Percentiles rank a stretch among this genome's conserved stretches.
phyloP scores from a whole-genome alignment of 192 early-diverging fungal genomes.

The Coemansia aciculifera region DNA sequence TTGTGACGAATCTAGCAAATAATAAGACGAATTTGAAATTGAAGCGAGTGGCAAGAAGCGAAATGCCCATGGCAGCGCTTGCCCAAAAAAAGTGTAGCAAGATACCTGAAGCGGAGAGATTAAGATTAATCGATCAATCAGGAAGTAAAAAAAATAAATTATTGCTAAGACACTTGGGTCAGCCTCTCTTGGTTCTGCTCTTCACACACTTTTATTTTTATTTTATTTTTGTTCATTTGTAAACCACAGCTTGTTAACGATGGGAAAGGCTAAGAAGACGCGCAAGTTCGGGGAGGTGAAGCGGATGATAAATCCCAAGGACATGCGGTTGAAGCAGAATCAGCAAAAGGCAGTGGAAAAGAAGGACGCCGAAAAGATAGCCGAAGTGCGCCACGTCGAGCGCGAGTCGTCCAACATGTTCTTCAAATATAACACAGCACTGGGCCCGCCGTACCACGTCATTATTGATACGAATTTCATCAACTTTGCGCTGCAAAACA shows the following conservation, averaged over 20 bases:
- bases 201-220: not conserved
- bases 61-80: not conserved
- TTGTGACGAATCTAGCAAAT: slow-evolving; percentile 7
- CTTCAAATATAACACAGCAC: slow-evolving; percentile 94
- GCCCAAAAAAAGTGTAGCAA: not conserved
- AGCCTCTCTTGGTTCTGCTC: not conserved
- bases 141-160: not conserved
- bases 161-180: not conserved
- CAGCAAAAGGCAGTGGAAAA: slow-evolving; percentile 41
- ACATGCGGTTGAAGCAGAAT: slow-evolving; percentile 76
- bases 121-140: not conserved
- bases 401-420: slow-evolving; percentile 63
- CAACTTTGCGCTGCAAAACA: slow-evolving; percentile 99
- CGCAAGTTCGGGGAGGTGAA: slow-evolving; percentile 95
- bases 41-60: not conserved
- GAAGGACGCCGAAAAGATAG: not conserved
- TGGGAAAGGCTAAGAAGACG: slow-evolving; percentile 89
- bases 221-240: not conserved
- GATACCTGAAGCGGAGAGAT: not conserved
- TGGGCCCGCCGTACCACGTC: slow-evolving; percentile 95
- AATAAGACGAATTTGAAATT: not conserved
- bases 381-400: slow-evolving; percentile 33
- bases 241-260: slow-evolving; percentile 2
- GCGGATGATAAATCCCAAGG: slow-evolving; percentile 88
- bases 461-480: slow-evolving; percentile 99